Evolutionary conservation across 306 rosid genomes (phyloP).

Genomic region (Cucumis cinereus): DNA sequence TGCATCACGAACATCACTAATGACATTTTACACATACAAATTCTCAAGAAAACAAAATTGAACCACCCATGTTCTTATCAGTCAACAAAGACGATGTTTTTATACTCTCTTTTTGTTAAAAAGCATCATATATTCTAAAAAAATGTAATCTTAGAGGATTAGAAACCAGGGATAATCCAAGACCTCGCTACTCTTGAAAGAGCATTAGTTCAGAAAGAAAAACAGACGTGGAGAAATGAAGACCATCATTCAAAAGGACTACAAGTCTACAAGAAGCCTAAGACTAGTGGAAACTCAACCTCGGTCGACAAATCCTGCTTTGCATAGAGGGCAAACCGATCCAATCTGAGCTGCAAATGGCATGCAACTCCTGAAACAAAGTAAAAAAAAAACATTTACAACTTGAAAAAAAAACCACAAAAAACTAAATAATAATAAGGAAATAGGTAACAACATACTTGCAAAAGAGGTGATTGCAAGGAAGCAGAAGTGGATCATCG

Average conservation of each 20-base stretch:
- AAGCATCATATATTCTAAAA: not conserved
- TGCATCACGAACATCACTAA: not conserved
- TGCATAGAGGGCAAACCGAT: constrained; percentile 57
- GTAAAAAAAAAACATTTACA: not conserved
- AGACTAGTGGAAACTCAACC: constrained; percentile 13
- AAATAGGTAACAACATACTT: constrained; percentile 26
- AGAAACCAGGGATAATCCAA: not conserved
- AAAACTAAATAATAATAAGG: not conserved
- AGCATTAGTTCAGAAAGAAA: not conserved
- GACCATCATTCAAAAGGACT: not conserved
- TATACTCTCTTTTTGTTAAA: not conserved
- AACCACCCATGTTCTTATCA: not conserved
- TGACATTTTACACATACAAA: not conserved
- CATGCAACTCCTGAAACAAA: constrained; percentile 40
- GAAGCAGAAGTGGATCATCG: constrained; percentile 49
- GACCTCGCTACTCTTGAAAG: not conserved
- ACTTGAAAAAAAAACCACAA: not conserved
- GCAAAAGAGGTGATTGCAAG: constrained; percentile 86
- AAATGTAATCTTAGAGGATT: not conserved
- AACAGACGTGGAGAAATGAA: not conserved
- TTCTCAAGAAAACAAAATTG: not conserved
- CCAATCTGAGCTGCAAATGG: constrained; percentile 15
- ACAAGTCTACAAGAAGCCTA: not conserved
- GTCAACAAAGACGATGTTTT: not conserved
- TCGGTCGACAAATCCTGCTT: constrained; percentile 21